Base-by-base conservation (phyloP, 1,284 basidiomycete species). In the Fomes fomentarius region DNA sequence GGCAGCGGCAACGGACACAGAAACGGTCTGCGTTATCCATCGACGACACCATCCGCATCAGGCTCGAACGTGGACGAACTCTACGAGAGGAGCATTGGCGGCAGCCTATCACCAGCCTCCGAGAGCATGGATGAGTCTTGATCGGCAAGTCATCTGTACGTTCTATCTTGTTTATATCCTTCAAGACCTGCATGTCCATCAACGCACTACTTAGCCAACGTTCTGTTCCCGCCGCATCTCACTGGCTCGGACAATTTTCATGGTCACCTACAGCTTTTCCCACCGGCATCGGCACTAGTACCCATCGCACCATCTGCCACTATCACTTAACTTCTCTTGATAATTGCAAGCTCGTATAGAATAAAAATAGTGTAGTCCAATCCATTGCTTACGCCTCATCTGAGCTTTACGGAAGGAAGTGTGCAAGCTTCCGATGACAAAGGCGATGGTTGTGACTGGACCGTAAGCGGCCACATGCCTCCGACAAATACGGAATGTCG, bases 91-190 rank as follows among this genome's bases (percentile, higher is more conserved):
- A 67, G 68, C 50, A 56, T 66, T 56, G 61, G 66, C 58, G 60
- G 66, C 34, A 70, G 70, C 43, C 56, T 67, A 33, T 71, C 71
- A 30, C 69, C 71, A 31, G 47, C 65, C 22, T 65, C 66, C n/a
- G n/a, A n/a, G 5, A 66, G 59, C 57, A 69, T 71, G 67, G 71
- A 71, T 61, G 67, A 66, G 57, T 69, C 66, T 52, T 68, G 63
- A 66, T 46, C 17, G 24, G 46, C 37, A 35, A 21, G 22, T 9
- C 24, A 38, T 38, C 35, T 49, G 50, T 57, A 40, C 40, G 39
- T 52, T 51, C n/a, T 41, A 41, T 61, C 40, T 56, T 57, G 58
- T 25, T 49, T 54, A 57, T 45, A 47, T 12, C 26, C 37, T 28
- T 31, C 40, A 43, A 47, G 19, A 26, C 38, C n/a, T 46, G 39